Conservation (phyloP, 2,329 filamentous ascomycete species). For the Teratosphaeria viscida region DNA sequence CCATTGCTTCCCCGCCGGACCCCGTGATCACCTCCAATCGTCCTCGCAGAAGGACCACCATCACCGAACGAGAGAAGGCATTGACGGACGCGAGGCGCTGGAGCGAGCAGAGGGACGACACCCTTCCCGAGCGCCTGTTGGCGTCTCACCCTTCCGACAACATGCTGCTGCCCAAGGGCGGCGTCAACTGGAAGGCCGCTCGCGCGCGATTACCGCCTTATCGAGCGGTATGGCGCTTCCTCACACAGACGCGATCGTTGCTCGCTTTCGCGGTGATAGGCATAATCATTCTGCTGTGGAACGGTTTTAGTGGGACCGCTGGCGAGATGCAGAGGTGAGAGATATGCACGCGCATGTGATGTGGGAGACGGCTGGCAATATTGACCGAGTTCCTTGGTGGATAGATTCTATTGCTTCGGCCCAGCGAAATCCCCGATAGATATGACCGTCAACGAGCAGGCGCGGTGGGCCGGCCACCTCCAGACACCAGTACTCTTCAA, state of each 20-base stretch:
- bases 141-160: conserved; percentile 9
- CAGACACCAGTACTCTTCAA: conserved; percentile 95
- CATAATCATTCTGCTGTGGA: conserved; percentile 74
- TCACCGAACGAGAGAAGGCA: neutral
- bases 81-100: neutral
- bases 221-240: conserved; percentile 50
- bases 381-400: conserved; percentile 6
- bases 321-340: conserved; percentile 83
- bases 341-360: conserved; percentile 12
- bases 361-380: neutral
- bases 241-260: conserved; percentile 70
- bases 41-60: neutral
- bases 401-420: conserved; percentile 93
- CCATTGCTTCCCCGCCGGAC: neutral
- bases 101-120: conserved; percentile 1
- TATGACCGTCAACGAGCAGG: conserved; percentile 85
- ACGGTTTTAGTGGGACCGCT: conserved; percentile 68
- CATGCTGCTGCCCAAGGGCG: conserved; percentile 87
- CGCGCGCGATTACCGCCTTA: conserved; percentile 68
- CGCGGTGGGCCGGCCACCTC: conserved; percentile 77
- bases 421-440: conserved; percentile 92
- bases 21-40: neutral
- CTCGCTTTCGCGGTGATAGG: conserved; percentile 60
- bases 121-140: conserved; percentile 8
- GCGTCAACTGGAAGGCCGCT: conserved; percentile 87